A percentile compares a stretch with the other conserved stretches of the same genome.
Evolutionary conservation across 768 basidiomycete species (phyloP).

Genomic region (Termitomyces sp.): DNA sequence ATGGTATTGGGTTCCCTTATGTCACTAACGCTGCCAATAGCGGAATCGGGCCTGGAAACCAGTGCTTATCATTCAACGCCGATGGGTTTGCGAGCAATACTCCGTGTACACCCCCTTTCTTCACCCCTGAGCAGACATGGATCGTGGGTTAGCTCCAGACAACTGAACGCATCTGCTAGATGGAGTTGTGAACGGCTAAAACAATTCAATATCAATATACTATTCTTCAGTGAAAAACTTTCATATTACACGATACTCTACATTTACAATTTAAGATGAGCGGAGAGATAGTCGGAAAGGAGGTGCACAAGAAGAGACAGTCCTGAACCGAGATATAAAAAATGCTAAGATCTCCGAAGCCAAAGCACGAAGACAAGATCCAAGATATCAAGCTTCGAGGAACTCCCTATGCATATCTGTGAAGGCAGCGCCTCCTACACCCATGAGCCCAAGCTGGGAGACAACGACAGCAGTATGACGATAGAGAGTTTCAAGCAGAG

Average conservation of each 20-base stretch:
- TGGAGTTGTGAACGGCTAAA: too few species aligned
- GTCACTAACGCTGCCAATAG: conserved; percentile 19
- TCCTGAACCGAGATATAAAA: background rate
- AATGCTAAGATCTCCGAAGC: background rate
- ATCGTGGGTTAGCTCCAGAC: conserved; percentile 3
- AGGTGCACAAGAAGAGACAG: background rate
- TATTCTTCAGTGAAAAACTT: background rate
- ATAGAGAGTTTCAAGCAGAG: conserved; percentile 74
- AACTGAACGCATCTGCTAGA: background rate
- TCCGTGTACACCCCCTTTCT: conserved; percentile 23
- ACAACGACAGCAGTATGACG: conserved; percentile 70
- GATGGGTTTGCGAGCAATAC: conserved; percentile 23
- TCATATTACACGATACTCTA: conserved; percentile 3
- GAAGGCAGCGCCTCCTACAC: conserved; percentile 76
- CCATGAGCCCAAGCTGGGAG: conserved; percentile 66
- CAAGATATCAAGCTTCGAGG: conserved; percentile 39
- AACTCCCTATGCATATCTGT: conserved; percentile 78
- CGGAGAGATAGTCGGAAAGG: background rate
- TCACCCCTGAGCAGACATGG: conserved; percentile 21
- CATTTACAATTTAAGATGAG: background rate
- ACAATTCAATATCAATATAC: background rate
- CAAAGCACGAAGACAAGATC: background rate
- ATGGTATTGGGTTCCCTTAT: conserved; percentile 21
- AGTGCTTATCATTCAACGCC: conserved; percentile 19
- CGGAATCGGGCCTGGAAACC: conserved; percentile 23